Base-by-base conservation (phyloP, 176 grass and related monocot genomes). In the Phragmites australis region DNA sequence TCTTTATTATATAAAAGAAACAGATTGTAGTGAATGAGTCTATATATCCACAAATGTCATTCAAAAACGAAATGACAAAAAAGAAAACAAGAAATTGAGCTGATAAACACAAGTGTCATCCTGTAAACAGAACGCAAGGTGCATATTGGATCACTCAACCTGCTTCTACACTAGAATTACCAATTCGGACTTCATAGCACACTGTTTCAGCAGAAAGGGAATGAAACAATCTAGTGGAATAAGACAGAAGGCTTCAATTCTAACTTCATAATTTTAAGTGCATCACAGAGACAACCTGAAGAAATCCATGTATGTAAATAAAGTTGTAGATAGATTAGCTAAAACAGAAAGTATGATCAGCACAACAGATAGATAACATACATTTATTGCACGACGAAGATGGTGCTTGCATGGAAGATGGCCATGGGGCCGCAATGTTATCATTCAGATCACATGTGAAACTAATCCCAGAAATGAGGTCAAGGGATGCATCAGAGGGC, bases 381-480 rank as follows among this genome's bases (percentile, higher is more conserved):
- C 95, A 94, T 77, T 94, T 92, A 57, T 93, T 94, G 90, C 92
- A 97, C 21, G 92, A 88, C 31, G 96, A 91, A 49, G 92, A 72
- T 39, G 92, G 65, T 68, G 84, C 69, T 76, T 93, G 82, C 74
- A 76, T 73, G 77, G 88, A 90, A 69, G 96, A 85, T 77, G 92
- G 84, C 96, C 96, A 98, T 75, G 96, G 96, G 29, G 96, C 96
- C 0, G 96, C 96, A 63, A 98, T 98, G 77, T 98, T 98, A 68
- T 98, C 96, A 89, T 98, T 98, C 86, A 98, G 82, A 86, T 98
- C 96, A 51, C 96, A 95, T 68, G 96, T 98, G 86, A 98, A 98
- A 66, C 96, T 98, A 72, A 98, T 89, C 54, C 96, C 96, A 30
- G 92, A 83, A 68, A 66, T 40, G 17, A 65, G 90, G 63, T 98